Conservation (phyloP, 805 yeast genomes). For the Candida mattraensis region DNA sequence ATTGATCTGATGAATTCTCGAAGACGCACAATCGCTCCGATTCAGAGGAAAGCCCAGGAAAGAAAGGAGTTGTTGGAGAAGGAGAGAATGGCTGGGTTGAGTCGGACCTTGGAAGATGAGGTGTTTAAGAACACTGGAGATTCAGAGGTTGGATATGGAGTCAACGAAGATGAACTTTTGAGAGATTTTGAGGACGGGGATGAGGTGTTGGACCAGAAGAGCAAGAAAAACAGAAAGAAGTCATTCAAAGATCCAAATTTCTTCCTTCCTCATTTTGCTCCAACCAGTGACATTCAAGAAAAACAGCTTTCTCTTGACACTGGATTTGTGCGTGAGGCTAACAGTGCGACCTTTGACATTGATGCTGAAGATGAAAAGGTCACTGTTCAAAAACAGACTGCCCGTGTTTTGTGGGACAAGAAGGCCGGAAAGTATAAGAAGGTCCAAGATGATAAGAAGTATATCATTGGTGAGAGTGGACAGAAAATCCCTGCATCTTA, state of each 20-base stretch:
- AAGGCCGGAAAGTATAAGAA: conserved; percentile 88
- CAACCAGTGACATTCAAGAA: conserved; percentile 76
- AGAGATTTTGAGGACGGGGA: conserved; percentile 56
- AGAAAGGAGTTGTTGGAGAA: conserved; percentile 63
- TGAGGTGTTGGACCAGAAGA: conserved; percentile 24
- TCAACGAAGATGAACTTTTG: conserved; percentile 47
- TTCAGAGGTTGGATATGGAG: conserved; percentile 36
- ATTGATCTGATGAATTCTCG: conserved; percentile 83
- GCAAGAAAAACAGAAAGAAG: conserved; percentile 41
- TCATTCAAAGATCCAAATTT: conserved; percentile 70
- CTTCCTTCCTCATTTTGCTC: conserved; percentile 88
- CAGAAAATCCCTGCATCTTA: conserved; percentile 88
- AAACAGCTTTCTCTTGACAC: conserved; percentile 58
- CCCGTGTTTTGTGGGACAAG: conserved; percentile 86
- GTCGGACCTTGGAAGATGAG: conserved; percentile 75
- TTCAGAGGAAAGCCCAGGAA: conserved; percentile 77
- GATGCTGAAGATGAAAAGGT: conserved; percentile 67
- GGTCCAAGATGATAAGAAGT: conserved; percentile 80
- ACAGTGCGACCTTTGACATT: conserved; percentile 83
- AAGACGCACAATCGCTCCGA: conserved; percentile 75
- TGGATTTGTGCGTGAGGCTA: conserved; percentile 82
- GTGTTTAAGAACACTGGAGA: conserved; percentile 51
- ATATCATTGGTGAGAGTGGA: conserved; percentile 93
- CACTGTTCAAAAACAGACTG: conserved; percentile 62
- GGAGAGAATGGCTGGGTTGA: conserved; percentile 73